Conservation (phyloP, 306 rosid genomes). For the Alnus glutinosa region DNA sequence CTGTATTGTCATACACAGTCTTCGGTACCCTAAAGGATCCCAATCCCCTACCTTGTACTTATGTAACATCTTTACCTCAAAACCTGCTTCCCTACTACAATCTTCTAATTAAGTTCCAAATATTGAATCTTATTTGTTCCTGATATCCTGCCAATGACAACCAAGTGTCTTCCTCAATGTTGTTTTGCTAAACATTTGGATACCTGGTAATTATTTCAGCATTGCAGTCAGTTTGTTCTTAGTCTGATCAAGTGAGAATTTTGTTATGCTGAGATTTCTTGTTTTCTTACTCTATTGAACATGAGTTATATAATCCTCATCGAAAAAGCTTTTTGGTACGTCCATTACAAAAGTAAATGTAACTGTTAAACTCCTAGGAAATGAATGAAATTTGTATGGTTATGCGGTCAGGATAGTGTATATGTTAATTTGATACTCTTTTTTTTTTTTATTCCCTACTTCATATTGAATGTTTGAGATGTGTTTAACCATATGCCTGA, state of each 20-base stretch:
- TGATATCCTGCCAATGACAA: background rate
- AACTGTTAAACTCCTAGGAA: background rate
- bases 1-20: slow-evolving; percentile 10
- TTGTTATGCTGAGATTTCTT: background rate
- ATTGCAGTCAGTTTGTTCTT: background rate
- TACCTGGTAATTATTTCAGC: background rate
- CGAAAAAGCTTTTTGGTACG: background rate
- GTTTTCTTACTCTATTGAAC: background rate
- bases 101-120: slow-evolving; percentile 11
- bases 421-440: background rate
- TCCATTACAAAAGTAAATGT: background rate
- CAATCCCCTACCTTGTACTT: slow-evolving; percentile 2
- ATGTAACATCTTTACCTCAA: slow-evolving; percentile 1
- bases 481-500: slow-evolving; percentile 1
- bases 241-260: background rate
- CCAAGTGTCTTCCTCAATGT: slow-evolving; percentile 1
- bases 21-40: background rate
- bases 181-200: background rate
- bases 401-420: background rate
- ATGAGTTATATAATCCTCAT: background rate
- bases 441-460: background rate
- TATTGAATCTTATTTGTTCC: slow-evolving; percentile 25
- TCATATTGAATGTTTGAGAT: slow-evolving; percentile 1
- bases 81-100: slow-evolving; percentile 10
- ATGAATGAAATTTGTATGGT: background rate